Conservation (phyloP, 257 asterid species). For the Lycium ferocissimum region DNA sequence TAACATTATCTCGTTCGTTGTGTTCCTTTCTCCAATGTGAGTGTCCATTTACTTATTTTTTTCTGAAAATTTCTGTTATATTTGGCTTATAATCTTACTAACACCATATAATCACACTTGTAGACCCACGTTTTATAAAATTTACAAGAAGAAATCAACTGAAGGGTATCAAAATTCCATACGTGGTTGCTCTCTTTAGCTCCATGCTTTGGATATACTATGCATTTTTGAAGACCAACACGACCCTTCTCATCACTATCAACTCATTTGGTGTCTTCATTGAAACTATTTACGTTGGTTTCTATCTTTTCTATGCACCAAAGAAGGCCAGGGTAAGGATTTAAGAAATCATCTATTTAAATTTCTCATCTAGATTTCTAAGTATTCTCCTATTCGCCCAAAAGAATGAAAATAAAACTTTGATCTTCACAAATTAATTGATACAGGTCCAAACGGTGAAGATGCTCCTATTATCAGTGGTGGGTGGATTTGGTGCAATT, state of each 20-base stretch:
- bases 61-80: neutral
- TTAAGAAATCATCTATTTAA: neutral
- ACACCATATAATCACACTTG: neutral
- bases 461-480: constrained; percentile 41
- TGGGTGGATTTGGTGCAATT: constrained; percentile 58
- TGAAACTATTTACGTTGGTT: constrained; percentile 53
- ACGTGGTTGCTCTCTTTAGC: constrained; percentile 62
- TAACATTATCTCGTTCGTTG: constrained; percentile 66
- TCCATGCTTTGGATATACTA: constrained; percentile 79
- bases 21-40: constrained; percentile 71
- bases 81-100: neutral
- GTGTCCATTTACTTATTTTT: neutral
- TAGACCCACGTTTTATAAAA: constrained; percentile 65
- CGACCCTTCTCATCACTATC: constrained; percentile 70
- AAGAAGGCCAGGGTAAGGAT: constrained; percentile 49
- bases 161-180: constrained; percentile 67
- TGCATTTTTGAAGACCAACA: constrained; percentile 63
- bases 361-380: no score
- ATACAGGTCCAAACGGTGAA: constrained; percentile 57
- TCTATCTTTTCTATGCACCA: constrained; percentile 59
- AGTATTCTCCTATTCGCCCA: no score
- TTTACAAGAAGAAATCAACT: constrained; percentile 64
- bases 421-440: no score
- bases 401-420: neutral
- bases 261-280: constrained; percentile 66